Percentiles rank a stretch among this genome's conserved stretches.
Conservation (phyloP, 2,329 filamentous ascomycete genomes). For the Aspergillus aculeatinus region DNA sequence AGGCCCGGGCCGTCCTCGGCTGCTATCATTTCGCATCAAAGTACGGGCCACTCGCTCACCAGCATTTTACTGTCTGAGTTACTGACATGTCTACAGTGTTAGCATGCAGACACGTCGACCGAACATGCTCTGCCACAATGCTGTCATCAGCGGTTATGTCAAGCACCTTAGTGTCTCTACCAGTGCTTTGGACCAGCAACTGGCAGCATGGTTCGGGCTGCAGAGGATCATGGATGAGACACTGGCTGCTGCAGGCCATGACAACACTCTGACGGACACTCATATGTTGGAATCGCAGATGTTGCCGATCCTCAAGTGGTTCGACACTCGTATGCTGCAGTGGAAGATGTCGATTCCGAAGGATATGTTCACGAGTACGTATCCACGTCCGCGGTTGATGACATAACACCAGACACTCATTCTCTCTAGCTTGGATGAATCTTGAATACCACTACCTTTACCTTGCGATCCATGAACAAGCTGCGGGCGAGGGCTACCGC, state of each 20-base stretch:
- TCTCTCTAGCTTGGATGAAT: neutral
- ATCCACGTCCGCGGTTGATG: neutral
- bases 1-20: slow-evolving; percentile 2
- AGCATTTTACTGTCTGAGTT: neutral
- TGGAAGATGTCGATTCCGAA: neutral
- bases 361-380: slow-evolving; percentile 2
- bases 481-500: slow-evolving; percentile 28
- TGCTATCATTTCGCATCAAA: slow-evolving; percentile 6
- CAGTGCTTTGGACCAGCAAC: neutral
- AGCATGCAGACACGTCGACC: slow-evolving; percentile 1
- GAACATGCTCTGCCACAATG: slow-evolving; percentile 5
- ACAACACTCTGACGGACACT: neutral
- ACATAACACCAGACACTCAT: neutral
- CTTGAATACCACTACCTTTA: slow-evolving; percentile 26
- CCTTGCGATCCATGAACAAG: slow-evolving; percentile 36
- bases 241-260: neutral
- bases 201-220: slow-evolving; percentile 3
- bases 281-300: neutral
- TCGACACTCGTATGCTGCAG: slow-evolving; percentile 1
- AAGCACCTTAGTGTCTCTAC: neutral
- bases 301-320: slow-evolving; percentile 5
- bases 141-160: neutral
- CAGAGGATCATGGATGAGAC: slow-evolving; percentile 3
- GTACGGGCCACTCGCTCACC: neutral
- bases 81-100: neutral